Conservation (phyloP, 176 grass and related monocot genomes). For the Lolium multiflorum region DNA sequence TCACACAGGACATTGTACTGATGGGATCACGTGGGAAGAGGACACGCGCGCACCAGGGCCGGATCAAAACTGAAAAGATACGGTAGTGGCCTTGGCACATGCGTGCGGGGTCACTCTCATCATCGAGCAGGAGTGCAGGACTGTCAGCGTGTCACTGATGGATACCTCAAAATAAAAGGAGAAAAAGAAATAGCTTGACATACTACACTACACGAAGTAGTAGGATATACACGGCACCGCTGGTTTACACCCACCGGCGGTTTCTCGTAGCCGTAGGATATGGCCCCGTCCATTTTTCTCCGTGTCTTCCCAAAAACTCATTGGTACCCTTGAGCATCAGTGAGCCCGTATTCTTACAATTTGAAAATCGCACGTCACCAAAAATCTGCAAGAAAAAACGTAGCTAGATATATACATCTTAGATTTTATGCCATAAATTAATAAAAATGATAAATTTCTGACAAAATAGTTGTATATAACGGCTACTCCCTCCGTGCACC, state of each 20-base stretch:
- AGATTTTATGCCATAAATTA: no score
- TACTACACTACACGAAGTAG: no score
- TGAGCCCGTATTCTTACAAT: no score
- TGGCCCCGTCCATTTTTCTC: no score
- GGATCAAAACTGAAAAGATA: conserved; percentile 39
- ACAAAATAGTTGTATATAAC: no score
- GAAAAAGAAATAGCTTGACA: background rate
- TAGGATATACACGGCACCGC: background rate
- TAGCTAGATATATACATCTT: no score
- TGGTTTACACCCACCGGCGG: background rate
- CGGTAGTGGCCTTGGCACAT: background rate
- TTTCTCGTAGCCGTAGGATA: background rate
- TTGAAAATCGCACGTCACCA: no score
- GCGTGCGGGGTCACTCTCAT: background rate
- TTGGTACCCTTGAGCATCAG: no score
- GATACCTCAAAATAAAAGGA: background rate
- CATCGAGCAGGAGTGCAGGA: background rate
- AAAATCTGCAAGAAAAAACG: no score
- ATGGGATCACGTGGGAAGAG: background rate
- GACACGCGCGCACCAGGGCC: background rate
- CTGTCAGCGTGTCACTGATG: background rate
- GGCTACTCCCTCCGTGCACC: no score
- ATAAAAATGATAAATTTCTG: no score
- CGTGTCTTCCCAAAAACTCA: no score
- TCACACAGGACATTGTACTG: background rate